These are phyloP conservation scores for Fusarium newnesense DNA, from an alignment of 2,329 filamentous ascomycete genomes.

Conservation along the genomic window DNA sequence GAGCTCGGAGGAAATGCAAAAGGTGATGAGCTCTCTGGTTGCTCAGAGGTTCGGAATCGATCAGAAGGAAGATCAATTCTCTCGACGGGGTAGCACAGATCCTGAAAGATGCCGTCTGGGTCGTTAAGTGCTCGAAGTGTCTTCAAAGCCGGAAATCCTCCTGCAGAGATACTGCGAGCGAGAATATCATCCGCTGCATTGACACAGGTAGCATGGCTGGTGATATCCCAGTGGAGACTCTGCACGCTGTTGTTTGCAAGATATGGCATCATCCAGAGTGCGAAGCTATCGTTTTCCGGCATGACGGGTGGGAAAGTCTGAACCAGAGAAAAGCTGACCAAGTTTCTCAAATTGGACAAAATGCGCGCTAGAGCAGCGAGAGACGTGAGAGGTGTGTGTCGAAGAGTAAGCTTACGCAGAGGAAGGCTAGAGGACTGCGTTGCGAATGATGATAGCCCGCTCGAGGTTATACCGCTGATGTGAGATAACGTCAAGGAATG, in stretches of 20 bases:
- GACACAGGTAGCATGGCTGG: constrained; percentile 56
- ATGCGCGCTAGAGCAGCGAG: constrained; percentile 68
- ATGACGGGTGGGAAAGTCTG: constrained; percentile 66
- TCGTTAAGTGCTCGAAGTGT: constrained; percentile 74
- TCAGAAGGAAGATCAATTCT: constrained; percentile 63
- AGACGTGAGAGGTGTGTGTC: constrained; percentile 66
- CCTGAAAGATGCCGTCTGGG: constrained; percentile 74
- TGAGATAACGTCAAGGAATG: constrained; percentile 65
- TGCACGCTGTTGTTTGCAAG: constrained; percentile 65
- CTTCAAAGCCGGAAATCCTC: constrained; percentile 71
- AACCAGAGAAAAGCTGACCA: constrained; percentile 64
- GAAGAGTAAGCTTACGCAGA: constrained; percentile 63
- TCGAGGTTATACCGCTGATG: constrained; percentile 65
- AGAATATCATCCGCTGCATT: constrained; percentile 70
- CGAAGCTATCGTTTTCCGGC: constrained; percentile 62
- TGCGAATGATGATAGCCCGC: constrained; percentile 67
- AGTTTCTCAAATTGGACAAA: constrained; percentile 62
- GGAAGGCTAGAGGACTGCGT: constrained; percentile 58
- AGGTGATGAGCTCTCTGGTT: constrained; percentile 28
- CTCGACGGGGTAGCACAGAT: constrained; percentile 71
- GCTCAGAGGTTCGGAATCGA: constrained; percentile 51
- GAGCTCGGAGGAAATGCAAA: constrained; percentile 32
- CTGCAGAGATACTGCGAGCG: constrained; percentile 68
- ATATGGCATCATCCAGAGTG: constrained; percentile 72
- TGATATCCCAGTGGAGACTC: constrained; percentile 73